Base-by-base conservation (phyloP, 208 protist species). In the Wallacemonas sp. region DNA sequence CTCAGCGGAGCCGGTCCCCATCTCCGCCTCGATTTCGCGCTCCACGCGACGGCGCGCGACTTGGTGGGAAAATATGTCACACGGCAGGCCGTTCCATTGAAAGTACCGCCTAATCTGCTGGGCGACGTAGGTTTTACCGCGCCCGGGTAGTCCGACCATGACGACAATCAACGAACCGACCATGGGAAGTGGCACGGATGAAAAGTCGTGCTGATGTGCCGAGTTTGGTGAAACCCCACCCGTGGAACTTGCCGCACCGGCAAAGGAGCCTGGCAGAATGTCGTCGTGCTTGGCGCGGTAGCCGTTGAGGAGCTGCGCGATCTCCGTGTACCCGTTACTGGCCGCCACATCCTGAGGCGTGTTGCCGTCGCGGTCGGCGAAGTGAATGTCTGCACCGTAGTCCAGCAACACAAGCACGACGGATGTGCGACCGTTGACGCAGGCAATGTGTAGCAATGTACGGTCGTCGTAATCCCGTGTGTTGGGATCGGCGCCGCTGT, bases 51-150 rank as follows among this genome's bases (percentile, higher is more conserved):
- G 58, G 5, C 75, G 63, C 46, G 87, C 93, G 5, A 65, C 63
- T 30, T 85, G 77, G 60, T 91, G 77, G 0, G 79, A 87, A 64
- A 95, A 96, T 34, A 95, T 89, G 21, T 48, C 72, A 66, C 79
- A 89, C 45, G 73, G 68, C 27, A 96, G 66, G 48, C 89, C 91
- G 63, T 92, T 92, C 91, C 93, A 97, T 65, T 92, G 79, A 63
- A 96, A 93, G 72, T 95, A 96, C 19, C 93, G 87, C 29, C 78
- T 72, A 45, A 97, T 97, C 60, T 94, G 86, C 65, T 89, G 75
- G n/a, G 89, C 83, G 10, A 94, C 84, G 55, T 92, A 96, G n/a
- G 76, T 91, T 66, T 97, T 97, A 21, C 91, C 93, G 1, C 89
- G 75, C 1, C 80, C 90, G 0, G 93, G 91, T 8, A 97, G 83